Evolutionary conservation across 2,329 filamentous ascomycete genomes (phyloP).

Genomic region (Colletotrichum higginsianum): DNA sequence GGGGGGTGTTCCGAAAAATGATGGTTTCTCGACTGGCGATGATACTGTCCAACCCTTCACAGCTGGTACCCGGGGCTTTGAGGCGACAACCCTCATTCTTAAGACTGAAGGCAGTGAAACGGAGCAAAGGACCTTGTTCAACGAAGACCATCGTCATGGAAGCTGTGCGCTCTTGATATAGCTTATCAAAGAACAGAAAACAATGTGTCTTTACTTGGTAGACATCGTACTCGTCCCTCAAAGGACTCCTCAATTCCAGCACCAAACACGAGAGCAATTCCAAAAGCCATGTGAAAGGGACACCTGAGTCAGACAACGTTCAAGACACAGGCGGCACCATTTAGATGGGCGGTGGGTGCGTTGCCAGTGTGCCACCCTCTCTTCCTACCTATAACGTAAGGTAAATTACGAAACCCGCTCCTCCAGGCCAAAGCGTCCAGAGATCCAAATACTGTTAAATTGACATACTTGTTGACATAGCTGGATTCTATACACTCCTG

Average conservation of each 20-base stretch:
- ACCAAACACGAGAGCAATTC: too few relatives aligned
- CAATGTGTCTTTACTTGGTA: too few relatives aligned
- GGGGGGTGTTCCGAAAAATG: not conserved
- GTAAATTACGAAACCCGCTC: not conserved
- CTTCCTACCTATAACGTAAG: not conserved
- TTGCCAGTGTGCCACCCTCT: not conserved
- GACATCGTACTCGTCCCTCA: too few relatives aligned
- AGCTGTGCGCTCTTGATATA: not conserved
- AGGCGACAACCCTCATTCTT: not conserved
- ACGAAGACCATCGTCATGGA: too few relatives aligned
- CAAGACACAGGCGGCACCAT: not conserved
- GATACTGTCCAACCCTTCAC: not conserved
- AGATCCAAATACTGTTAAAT: not conserved
- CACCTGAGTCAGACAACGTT: too few relatives aligned
- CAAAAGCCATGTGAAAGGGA: too few relatives aligned
- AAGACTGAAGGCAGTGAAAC: not conserved
- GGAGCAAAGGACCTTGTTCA: not conserved
- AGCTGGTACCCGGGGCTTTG: not conserved
- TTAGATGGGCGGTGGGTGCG: too few relatives aligned
- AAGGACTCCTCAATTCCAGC: too few relatives aligned
- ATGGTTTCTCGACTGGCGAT: not conserved
- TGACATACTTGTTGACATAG: not conserved
- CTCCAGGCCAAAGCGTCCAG: not conserved
- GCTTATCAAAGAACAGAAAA: too few relatives aligned
- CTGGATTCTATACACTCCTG: not conserved